Conservation (phyloP, 1,284 basidiomycete genomes). For the Marasmius fiardii region DNA sequence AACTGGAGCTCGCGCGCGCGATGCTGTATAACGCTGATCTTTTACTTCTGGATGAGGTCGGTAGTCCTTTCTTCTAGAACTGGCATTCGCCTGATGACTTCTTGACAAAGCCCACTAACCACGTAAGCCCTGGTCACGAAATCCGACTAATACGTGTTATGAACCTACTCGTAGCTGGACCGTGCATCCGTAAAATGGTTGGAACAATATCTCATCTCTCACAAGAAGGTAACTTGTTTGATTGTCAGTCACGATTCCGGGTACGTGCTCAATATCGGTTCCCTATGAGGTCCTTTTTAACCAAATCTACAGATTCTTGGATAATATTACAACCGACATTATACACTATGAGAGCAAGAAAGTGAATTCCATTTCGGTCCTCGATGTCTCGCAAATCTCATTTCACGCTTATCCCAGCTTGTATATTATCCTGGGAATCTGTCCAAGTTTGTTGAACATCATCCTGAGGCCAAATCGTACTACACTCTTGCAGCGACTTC, state of each 20-base stretch:
- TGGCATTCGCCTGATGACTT: slow-evolving; percentile 1
- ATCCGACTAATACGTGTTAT: slow-evolving; percentile 13
- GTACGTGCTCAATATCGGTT: slow-evolving; percentile 38
- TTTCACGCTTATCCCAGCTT: slow-evolving; percentile 45
- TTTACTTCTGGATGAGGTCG: slow-evolving; percentile 81
- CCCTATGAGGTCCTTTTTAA: slow-evolving; percentile 11
- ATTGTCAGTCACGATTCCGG: slow-evolving; percentile 98
- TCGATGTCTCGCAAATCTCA: neutral
- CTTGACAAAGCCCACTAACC: slow-evolving; percentile 83
- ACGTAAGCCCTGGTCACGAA: slow-evolving; percentile 48
- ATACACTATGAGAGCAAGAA: slow-evolving; percentile 98
- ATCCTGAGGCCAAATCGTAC: slow-evolving; percentile 96
- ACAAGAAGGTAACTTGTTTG: slow-evolving; percentile 86
- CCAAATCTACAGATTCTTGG: slow-evolving; percentile 70
- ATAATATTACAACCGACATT: slow-evolving; percentile 97
- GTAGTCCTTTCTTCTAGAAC: slow-evolving; percentile 7
- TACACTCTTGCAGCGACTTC: slow-evolving; percentile 95
- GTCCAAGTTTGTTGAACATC: slow-evolving; percentile 86
- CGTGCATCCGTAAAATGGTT: slow-evolving; percentile 91
- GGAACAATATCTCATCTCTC: slow-evolving; percentile 82
- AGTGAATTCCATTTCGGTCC: slow-evolving; percentile 31
- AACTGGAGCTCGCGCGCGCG: slow-evolving; percentile 88
- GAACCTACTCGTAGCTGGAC: slow-evolving; percentile 60
- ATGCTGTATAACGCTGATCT: slow-evolving; percentile 97
- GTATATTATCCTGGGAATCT: slow-evolving; percentile 96